Percentiles rank a stretch among this genome's conserved stretches.
These are phyloP conservation scores for Hypsizygus marmoreus DNA, from an alignment of 768 basidiomycete species.

Conservation along the genomic window DNA sequence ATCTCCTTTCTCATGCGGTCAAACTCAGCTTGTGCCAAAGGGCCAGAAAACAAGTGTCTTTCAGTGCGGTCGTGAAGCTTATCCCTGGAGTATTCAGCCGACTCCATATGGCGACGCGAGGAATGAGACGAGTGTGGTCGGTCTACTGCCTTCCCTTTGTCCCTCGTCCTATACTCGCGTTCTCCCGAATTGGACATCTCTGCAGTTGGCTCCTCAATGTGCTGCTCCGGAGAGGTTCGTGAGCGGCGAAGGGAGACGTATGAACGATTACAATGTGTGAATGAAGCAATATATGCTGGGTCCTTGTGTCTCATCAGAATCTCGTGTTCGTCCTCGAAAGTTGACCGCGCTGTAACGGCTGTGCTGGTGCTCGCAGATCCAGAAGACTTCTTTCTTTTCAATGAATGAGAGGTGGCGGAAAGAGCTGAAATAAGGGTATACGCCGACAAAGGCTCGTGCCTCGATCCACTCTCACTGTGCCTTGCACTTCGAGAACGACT, in stretches of 20 bases:
- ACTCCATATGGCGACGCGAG: slow-evolving; percentile 14
- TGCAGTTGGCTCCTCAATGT: too few species aligned
- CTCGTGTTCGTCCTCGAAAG: slow-evolving; percentile 11
- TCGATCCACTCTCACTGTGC: slow-evolving; percentile 1
- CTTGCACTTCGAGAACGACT: background rate
- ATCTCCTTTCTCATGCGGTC: slow-evolving; percentile 60
- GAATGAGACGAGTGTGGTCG: slow-evolving; percentile 5
- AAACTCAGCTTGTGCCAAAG: slow-evolving; percentile 48
- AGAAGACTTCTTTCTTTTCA: slow-evolving; percentile 27
- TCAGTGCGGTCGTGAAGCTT: slow-evolving; percentile 18
- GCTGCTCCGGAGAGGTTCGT: slow-evolving; percentile 8
- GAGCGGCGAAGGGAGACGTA: slow-evolving; percentile 5
- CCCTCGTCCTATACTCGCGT: slow-evolving; percentile 16
- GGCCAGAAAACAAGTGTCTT: slow-evolving; percentile 25
- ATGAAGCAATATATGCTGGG: background rate
- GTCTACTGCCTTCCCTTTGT: slow-evolving; percentile 24
- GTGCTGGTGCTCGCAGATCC: slow-evolving; percentile 15
- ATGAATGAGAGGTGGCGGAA: slow-evolving; percentile 8
- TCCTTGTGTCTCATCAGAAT: background rate
- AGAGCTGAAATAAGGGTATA: background rate
- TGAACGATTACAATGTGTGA: slow-evolving; percentile 3
- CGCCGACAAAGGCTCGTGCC: background rate
- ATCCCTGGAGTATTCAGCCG: slow-evolving; percentile 12
- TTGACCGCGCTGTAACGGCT: slow-evolving; percentile 8
- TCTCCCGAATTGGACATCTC: too few species aligned